Conservation (phyloP, 1,284 basidiomycete genomes). For the Leccinum solheimii region DNA sequence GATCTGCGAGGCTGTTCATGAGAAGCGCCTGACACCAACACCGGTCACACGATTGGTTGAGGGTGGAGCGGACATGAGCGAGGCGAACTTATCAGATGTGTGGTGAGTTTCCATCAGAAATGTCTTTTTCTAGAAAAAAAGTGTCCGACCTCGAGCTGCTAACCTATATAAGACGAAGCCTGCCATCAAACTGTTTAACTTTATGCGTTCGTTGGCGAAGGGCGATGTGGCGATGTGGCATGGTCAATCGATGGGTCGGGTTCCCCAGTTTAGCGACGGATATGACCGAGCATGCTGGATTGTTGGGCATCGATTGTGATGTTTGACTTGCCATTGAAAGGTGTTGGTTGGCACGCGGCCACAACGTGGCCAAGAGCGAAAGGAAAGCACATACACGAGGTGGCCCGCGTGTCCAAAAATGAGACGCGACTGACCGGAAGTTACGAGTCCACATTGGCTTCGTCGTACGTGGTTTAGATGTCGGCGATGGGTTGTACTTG, state of each 20-base stretch:
- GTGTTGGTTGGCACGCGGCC: neutral
- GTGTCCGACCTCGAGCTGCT: constrained; percentile 10
- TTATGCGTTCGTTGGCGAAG: constrained; percentile 5
- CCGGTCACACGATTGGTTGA: constrained; percentile 18
- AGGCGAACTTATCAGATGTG: constrained; percentile 7
- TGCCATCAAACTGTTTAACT: constrained; percentile 20
- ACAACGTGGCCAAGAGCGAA: neutral
- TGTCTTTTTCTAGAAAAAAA: neutral
- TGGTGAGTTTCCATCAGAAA: constrained; percentile 19
- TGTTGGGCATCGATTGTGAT: constrained; percentile 21
- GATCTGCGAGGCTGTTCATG: constrained; percentile 17
- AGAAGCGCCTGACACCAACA: constrained; percentile 9
- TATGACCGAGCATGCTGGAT: constrained; percentile 12
- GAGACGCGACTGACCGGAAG: neutral
- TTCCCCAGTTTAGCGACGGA: constrained; percentile 9
- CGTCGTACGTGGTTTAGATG: neutral
- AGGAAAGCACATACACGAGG: neutral
- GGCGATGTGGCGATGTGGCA: constrained; percentile 4
- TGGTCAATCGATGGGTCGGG: too few relatives aligned
- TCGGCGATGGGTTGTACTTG: neutral
- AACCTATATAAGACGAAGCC: constrained; percentile 10
- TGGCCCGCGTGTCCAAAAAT: neutral
- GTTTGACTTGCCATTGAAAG: constrained; percentile 6
- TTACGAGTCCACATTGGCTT: neutral
- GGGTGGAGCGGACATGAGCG: constrained; percentile 1